Evolutionary conservation across 495 filamentous ascomycete genomes (phyloP).

Genomic region (Penicillium waksmanii): DNA sequence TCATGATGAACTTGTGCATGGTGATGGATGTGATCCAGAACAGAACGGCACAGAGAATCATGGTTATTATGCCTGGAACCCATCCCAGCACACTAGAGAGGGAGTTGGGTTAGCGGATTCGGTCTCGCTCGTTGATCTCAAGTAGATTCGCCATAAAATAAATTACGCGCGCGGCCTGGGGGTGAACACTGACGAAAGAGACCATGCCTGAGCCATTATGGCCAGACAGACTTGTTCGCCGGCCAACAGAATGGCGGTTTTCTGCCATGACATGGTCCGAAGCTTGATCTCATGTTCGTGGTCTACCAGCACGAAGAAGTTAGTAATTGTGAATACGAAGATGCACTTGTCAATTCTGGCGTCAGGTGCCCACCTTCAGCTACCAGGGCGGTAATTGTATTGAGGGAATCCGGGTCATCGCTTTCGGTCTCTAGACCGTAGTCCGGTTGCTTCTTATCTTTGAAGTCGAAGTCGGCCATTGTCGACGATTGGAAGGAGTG

Average conservation of each 20-base stretch:
- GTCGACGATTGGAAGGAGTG: background rate
- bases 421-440: background rate
- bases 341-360: background rate
- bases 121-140: background rate
- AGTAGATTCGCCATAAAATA: too few species aligned
- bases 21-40: conserved; percentile 51
- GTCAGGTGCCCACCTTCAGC: conserved; percentile 23
- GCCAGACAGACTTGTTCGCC: conserved; percentile 53
- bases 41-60: conserved; percentile 35
- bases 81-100: conserved; percentile 44
- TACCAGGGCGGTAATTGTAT: conserved; percentile 31
- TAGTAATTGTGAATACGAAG: background rate
- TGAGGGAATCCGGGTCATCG: conserved; percentile 13
- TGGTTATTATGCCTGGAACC: conserved; percentile 50
- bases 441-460: conserved; percentile 3
- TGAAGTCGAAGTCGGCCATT: background rate
- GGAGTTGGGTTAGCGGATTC: background rate
- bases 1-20: conserved; percentile 55
- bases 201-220: conserved; percentile 55
- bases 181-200: conserved; percentile 39
- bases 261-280: conserved; percentile 54
- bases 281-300: conserved; percentile 51
- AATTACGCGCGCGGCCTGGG: too few species aligned
- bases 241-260: conserved; percentile 46
- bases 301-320: conserved; percentile 26